A percentile compares a stretch with the other conserved stretches of the same genome.
Conservation (phyloP, 495 filamentous ascomycete species). For the Hyaloscypha hepaticicola region DNA sequence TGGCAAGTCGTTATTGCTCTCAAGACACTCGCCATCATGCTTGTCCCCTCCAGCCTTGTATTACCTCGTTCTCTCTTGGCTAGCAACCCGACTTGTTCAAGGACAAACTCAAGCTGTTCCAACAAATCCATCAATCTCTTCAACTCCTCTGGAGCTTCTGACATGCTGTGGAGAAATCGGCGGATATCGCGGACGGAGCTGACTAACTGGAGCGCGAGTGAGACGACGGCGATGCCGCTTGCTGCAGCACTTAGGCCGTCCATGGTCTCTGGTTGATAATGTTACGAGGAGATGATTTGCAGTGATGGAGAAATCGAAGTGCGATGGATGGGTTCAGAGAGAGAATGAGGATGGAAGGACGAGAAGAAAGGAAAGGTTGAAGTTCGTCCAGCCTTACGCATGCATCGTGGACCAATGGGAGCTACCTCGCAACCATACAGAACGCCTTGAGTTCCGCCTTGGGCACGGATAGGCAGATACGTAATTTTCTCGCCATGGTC, state of each 20-base stretch:
- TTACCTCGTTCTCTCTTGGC: not conserved
- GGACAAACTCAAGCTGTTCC: conserved; percentile 10
- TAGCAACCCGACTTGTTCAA: conserved; percentile 1
- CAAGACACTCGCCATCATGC: not conserved
- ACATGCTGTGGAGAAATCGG: not conserved
- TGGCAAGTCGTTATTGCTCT: not conserved
- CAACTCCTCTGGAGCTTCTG: not conserved
- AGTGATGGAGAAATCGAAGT: not conserved
- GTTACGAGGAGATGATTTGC: not conserved
- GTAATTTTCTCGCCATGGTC: too few species aligned
- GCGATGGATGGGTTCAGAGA: not conserved
- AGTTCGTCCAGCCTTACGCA: not conserved
- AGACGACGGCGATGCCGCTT: not conserved
- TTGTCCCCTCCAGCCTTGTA: not conserved
- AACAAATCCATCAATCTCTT: conserved; percentile 5
- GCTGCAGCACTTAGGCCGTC: not conserved
- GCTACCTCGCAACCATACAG: not conserved
- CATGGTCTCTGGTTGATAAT: not conserved
- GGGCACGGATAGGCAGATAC: not conserved
- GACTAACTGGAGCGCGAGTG: conserved; percentile 2
- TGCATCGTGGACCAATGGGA: not conserved
- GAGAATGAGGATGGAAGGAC: not conserved
- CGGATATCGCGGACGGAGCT: not conserved
- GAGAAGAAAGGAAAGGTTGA: not conserved
- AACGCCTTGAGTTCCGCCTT: not conserved